These are phyloP conservation scores for Eragrostis tef DNA, from an alignment of 202 grass and related monocot genomes.

Conservation along the genomic window DNA sequence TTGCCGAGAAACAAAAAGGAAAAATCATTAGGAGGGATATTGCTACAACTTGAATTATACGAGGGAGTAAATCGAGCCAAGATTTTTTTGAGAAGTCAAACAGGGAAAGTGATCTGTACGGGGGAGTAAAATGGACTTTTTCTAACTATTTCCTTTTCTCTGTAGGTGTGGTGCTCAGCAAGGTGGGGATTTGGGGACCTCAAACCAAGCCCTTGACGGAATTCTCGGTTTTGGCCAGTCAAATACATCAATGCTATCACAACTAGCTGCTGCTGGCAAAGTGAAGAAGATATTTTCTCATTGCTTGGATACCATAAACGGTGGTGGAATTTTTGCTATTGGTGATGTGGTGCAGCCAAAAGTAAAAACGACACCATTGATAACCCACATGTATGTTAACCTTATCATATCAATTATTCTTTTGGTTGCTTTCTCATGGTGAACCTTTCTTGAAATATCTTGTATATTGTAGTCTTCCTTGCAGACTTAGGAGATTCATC, in stretches of 20 bases:
- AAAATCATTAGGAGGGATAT: too few species aligned
- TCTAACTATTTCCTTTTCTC: constrained; percentile 35
- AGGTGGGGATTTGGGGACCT: constrained; percentile 86
- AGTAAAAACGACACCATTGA: constrained; percentile 86
- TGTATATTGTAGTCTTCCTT: constrained; percentile 24
- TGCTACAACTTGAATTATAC: too few species aligned
- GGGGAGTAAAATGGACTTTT: too few species aligned
- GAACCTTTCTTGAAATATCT: neutral
- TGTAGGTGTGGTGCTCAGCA: constrained; percentile 90
- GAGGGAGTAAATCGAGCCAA: too few species aligned
- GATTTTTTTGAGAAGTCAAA: too few species aligned
- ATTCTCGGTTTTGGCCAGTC: constrained; percentile 98
- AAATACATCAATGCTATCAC: constrained; percentile 88
- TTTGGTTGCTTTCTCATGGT: constrained; percentile 7
- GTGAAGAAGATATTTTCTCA: constrained; percentile 94
- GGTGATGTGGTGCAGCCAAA: constrained; percentile 88
- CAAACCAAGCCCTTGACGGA: constrained; percentile 88
- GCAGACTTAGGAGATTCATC: constrained; percentile 7
- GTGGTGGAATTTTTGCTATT: constrained; percentile 90
- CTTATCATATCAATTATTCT: constrained; percentile 32
- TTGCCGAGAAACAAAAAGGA: too few species aligned
- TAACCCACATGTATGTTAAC: constrained; percentile 71
- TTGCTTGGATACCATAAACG: constrained; percentile 84
- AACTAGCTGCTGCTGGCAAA: constrained; percentile 75
- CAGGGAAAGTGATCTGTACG: too few species aligned